Percentiles rank a stretch among this genome's conserved stretches.
Conservation (phyloP, 805 yeast species). For the Blastobotrys attinorum region DNA sequence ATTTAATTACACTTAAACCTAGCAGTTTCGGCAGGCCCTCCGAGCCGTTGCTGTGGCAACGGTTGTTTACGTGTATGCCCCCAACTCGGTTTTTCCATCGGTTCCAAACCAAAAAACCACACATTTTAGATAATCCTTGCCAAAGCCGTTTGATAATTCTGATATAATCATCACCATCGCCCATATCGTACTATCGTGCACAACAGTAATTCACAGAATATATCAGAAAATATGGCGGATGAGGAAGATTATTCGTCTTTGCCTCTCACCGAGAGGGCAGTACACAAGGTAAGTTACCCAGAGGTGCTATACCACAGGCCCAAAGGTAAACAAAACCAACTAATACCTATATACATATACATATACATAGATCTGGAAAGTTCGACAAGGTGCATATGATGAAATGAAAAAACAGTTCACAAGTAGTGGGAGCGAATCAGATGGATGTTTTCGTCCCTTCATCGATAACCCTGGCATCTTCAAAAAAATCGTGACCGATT, state of each 20-base stretch:
- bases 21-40: too few species aligned
- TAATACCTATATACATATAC: too few species aligned
- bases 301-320: not conserved
- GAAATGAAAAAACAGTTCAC: slow-evolving; percentile 49
- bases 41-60: too few species aligned
- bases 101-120: too few species aligned
- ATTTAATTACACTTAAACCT: too few species aligned
- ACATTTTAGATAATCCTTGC: too few species aligned
- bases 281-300: slow-evolving; percentile 45
- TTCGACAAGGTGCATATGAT: slow-evolving; percentile 69
- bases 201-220: too few species aligned
- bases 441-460: slow-evolving; percentile 45
- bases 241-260: slow-evolving; percentile 29
- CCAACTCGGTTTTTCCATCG: too few species aligned
- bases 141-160: too few species aligned
- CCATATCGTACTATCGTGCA: too few species aligned
- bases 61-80: too few species aligned
- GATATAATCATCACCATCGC: too few species aligned
- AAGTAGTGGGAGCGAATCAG: slow-evolving; percentile 47
- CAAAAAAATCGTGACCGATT: slow-evolving; percentile 57
- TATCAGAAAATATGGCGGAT: not conserved
- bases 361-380: slow-evolving; percentile 90
- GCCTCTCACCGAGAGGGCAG: slow-evolving; percentile 58
- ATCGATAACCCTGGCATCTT: slow-evolving; percentile 46
- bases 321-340: slow-evolving; percentile 10